These are phyloP conservation scores for Acer yangbiense DNA, from an alignment of 345 rosid genomes.

Conservation along the genomic window DNA sequence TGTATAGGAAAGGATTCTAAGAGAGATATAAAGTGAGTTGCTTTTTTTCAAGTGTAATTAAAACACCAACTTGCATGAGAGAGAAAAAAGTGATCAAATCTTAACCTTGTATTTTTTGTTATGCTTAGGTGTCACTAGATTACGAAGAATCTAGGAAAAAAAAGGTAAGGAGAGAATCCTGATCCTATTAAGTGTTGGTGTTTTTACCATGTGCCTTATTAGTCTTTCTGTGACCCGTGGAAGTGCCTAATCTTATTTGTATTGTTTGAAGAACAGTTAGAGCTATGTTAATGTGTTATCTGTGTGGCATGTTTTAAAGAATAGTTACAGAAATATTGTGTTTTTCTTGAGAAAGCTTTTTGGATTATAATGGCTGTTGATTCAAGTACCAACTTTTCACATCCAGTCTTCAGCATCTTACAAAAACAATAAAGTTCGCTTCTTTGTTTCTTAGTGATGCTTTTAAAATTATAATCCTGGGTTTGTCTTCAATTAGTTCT, in stretches of 20 bases:
- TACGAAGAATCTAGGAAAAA: too few species aligned
- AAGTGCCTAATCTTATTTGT: neutral
- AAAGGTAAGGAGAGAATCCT: too few species aligned
- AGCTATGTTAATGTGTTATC: neutral
- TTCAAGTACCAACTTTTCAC: neutral
- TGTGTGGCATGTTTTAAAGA: neutral
- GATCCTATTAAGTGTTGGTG: too few species aligned
- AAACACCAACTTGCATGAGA: too few species aligned
- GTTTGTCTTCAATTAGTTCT: constrained; percentile 1
- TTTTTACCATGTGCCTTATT: neutral
- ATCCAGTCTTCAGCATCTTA: neutral
- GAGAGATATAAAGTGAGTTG: neutral
- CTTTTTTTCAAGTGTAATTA: too few species aligned
- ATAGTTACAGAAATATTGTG: neutral
- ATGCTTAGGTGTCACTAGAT: too few species aligned
- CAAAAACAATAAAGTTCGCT: neutral
- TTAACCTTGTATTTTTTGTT: too few species aligned
- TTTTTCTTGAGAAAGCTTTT: too few species aligned
- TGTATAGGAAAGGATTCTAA: neutral
- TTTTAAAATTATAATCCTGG: neutral
- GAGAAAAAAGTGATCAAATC: too few species aligned
- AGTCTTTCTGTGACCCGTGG: neutral
- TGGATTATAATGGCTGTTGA: neutral
- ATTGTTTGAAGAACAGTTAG: neutral
- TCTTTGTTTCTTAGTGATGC: neutral